Evolutionary conservation across 331 rosid species (phyloP).

Genomic region (Quercus tomentella): DNA sequence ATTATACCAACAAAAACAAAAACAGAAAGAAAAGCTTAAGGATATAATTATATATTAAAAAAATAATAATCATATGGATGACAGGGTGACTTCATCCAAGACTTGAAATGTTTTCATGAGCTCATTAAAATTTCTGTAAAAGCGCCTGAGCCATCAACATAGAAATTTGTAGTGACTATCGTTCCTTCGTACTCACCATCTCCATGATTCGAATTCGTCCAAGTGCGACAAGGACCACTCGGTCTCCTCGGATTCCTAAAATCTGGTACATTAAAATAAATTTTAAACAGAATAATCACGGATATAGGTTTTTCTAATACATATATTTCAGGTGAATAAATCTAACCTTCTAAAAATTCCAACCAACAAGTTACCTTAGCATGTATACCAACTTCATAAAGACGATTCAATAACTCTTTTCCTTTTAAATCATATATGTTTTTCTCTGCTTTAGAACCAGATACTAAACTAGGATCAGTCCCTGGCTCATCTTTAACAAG

Average conservation of each 20-base stretch:
- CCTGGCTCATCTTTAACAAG: conserved; percentile 87
- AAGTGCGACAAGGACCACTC: conserved; percentile 87
- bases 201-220: conserved; percentile 83
- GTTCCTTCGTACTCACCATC: conserved; percentile 58
- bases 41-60: neutral
- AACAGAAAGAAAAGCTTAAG: neutral
- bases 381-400: conserved; percentile 96
- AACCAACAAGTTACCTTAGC: conserved; percentile 63
- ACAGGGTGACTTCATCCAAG: neutral
- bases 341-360: neutral
- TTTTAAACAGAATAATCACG: neutral
- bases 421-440: conserved; percentile 69
- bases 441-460: conserved; percentile 75
- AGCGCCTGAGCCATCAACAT: conserved; percentile 8
- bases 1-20: neutral
- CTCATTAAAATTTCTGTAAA: neutral
- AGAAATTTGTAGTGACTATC: conserved; percentile 17
- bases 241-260: conserved; percentile 91
- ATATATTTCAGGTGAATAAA: conserved; percentile 1
- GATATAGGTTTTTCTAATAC: neutral
- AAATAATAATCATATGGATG: neutral
- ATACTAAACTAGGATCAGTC: conserved; percentile 64
- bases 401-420: conserved; percentile 75
- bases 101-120: neutral
- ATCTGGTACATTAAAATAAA: conserved; percentile 48